Evolutionary conservation across 2,329 filamentous ascomycete species (phyloP).

Genomic region (Colletotrichum sp.): DNA sequence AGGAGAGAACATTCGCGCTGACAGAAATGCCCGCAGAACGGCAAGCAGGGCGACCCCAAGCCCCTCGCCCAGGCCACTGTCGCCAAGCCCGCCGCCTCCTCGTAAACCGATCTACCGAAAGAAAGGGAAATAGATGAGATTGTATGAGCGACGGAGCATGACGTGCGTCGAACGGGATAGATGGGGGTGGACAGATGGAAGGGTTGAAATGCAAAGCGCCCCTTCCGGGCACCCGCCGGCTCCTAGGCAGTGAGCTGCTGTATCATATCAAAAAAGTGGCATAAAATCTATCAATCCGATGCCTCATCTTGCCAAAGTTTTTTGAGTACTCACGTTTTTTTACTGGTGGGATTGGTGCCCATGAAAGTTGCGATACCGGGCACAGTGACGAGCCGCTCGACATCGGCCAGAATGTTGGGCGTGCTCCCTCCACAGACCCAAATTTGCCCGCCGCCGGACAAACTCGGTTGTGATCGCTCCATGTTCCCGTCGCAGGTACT

Average conservation of each 20-base stretch:
- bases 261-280: slow-evolving; percentile 21
- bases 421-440: slow-evolving; percentile 18
- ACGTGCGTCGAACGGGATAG: slow-evolving; percentile 10
- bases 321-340: not conserved
- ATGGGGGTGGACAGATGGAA: not conserved
- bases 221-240: slow-evolving; percentile 15
- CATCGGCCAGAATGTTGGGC: slow-evolving; percentile 7
- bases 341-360: not conserved
- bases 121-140: not conserved
- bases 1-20: not conserved
- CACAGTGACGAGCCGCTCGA: not conserved
- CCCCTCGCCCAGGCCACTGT: slow-evolving; percentile 64
- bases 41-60: slow-evolving; percentile 91
- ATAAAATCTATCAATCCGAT: slow-evolving; percentile 18
- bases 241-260: slow-evolving; percentile 12
- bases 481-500: slow-evolving; percentile 7
- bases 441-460: slow-evolving; percentile 22
- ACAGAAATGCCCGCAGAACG: slow-evolving; percentile 69
- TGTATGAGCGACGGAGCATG: not conserved
- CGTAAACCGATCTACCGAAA: slow-evolving; percentile 28
- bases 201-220: not conserved
- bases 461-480: slow-evolving; percentile 18
- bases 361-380: slow-evolving; percentile 9
- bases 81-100: slow-evolving; percentile 43
- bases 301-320: not conserved